Percentiles rank a stretch among this genome's conserved stretches.
phyloP scores from a whole-genome alignment of 768 basidiomycete genomes.

The Mycena vitilis region DNA sequence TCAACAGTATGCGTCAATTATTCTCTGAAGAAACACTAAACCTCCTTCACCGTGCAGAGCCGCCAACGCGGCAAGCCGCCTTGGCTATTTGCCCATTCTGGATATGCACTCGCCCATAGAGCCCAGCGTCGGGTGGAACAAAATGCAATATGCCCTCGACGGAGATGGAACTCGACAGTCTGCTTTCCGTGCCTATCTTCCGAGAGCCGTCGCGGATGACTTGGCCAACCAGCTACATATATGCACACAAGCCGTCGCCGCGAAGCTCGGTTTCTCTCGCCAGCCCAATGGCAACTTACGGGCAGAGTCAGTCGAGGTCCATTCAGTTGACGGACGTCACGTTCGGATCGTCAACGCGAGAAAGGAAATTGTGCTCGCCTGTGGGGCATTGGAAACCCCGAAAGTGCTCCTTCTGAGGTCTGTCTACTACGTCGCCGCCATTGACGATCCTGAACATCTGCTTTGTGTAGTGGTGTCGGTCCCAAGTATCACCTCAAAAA shows the following conservation, averaged over 20 bases:
- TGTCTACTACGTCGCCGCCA: background rate
- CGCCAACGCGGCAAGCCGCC: conserved; percentile 5
- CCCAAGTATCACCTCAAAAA: conserved; percentile 17
- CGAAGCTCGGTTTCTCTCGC: conserved; percentile 2
- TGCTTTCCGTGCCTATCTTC: conserved; percentile 25
- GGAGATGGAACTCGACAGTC: conserved; percentile 21
- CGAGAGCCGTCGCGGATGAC: background rate
- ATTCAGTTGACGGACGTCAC: conserved; percentile 1
- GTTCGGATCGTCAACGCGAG: conserved; percentile 6
- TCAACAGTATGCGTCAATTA: background rate
- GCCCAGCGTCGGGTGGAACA: conserved; percentile 27
- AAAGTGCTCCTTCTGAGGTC: conserved; percentile 24
- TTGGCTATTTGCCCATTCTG: conserved; percentile 15
- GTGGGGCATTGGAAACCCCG: conserved; percentile 17
- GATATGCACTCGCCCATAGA: conserved; percentile 26
- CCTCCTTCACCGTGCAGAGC: background rate
- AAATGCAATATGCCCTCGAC: conserved; percentile 18
- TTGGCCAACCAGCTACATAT: conserved; percentile 1
- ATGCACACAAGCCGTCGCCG: conserved; percentile 15
- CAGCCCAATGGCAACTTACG: background rate
- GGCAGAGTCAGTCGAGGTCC: conserved; percentile 11
- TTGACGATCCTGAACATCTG: background rate
- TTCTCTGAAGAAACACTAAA: background rate
- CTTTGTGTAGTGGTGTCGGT: conserved; percentile 14
- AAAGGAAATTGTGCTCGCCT: conserved; percentile 17